phyloP scores from a whole-genome alignment of 148 eudicot genomes.

The Polygonum maritimum region DNA sequence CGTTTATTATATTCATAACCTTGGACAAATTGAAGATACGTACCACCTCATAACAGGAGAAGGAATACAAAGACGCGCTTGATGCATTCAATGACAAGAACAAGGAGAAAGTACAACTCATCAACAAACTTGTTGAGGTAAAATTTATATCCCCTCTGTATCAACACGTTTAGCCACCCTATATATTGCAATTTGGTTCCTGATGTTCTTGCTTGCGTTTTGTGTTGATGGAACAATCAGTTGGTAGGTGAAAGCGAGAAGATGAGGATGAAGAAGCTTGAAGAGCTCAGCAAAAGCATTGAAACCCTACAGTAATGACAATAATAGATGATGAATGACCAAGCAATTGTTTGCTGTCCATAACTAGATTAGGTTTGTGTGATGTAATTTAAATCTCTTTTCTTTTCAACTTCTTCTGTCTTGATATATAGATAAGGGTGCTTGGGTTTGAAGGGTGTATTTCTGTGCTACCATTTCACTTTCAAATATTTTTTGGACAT shows the following conservation, averaged over 20 bases:
- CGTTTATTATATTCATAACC: not conserved
- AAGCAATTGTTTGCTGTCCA: slow-evolving; percentile 7
- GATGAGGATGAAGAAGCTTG: slow-evolving; percentile 49
- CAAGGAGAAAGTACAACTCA: slow-evolving; percentile 47
- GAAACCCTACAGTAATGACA: slow-evolving; percentile 25
- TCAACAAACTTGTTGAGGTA: slow-evolving; percentile 62
- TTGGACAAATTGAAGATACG: not conserved
- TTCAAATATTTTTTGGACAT: not conserved
- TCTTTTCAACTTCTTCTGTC: not conserved
- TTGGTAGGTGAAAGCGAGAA: slow-evolving; percentile 55
- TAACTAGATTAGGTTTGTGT: slow-evolving; percentile 12
- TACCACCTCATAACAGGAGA: slow-evolving; percentile 26
- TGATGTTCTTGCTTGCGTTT: not conserved
- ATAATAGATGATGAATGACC: not conserved
- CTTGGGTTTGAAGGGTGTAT: slow-evolving; percentile 7
- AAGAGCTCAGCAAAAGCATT: slow-evolving; percentile 62
- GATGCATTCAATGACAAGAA: slow-evolving; percentile 50
- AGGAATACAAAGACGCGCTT: slow-evolving; percentile 49
- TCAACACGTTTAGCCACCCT: not conserved
- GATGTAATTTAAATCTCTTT: slow-evolving; percentile 8
- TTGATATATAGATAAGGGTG: slow-evolving; percentile 10
- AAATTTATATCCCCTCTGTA: not conserved
- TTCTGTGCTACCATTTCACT: slow-evolving; percentile 3
- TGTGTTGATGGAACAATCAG: slow-evolving; percentile 20
- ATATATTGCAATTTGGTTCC: not conserved